Evolutionary conservation across 768 basidiomycete genomes (phyloP), one percentile per base, ranked within the genome.

Genomic region (Psilocybe cubensis): DNA sequence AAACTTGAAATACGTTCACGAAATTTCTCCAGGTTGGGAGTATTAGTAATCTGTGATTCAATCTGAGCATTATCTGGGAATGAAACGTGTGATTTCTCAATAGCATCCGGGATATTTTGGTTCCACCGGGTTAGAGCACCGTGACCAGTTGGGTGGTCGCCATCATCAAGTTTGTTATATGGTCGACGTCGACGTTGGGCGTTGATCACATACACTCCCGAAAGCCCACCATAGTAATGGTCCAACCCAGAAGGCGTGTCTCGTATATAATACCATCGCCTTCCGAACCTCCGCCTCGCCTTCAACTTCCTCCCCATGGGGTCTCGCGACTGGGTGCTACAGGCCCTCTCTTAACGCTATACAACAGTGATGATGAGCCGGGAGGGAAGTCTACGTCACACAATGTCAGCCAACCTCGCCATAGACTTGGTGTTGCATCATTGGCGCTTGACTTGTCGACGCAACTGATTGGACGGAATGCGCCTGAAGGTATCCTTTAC

Each of bases 371-470:
- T 11, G 50, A 58, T 27, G 49, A 58, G 40, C 3, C 11, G 12
- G 28, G 17, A 27, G 6, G 44, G 20, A 12, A 9, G 45, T 66
- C 65, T 18, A 52, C 55, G 45, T 63, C 63, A 2, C 69, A 65
- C 54, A 64, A 68, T 45, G 59, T 66, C 14, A 72, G 72, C 10
- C 85, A 91, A 60, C 90, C 92, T n/a, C 82, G 88, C 28, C 95
- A 98, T 73, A 84, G 94, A 20, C 83, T 98, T 0, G 93, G 93
- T 3, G 86, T 95, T 33, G 85, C 91, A 0, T 88, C 91, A 0
- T 81, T 98, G n/a, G 95, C 92, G 0, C 76, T 98, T 20, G 95
- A 98, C 72, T 81, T 83, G 0, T 88, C 92, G 0, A 96, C 95
- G 2, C 81, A 83, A 45, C 80, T 97, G 6, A 68, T 80, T n/a